phyloP scores from a whole-genome alignment of 192 early-diverging fungal genomes.

The Allomyces macrogynus region DNA sequence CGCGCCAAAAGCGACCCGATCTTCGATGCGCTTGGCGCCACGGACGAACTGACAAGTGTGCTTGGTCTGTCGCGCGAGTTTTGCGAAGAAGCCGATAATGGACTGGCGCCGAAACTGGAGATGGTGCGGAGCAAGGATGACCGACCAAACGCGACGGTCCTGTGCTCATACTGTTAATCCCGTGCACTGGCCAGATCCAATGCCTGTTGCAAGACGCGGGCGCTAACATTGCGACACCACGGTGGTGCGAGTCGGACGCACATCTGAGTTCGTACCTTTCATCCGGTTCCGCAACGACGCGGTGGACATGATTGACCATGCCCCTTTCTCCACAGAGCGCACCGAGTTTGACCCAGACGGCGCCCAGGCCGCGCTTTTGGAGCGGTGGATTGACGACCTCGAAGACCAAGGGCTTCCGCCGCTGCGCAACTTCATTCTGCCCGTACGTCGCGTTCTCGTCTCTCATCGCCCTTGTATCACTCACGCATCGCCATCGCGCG shows the following conservation, averaged over 20 bases:
- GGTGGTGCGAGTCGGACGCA: constrained; percentile 28
- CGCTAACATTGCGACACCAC: constrained; percentile 80
- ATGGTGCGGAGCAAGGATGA: constrained; percentile 13
- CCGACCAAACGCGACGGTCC: too few relatives aligned
- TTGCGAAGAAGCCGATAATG: constrained; percentile 27
- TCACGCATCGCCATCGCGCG: constrained; percentile 6
- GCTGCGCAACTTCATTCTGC: constrained; percentile 65
- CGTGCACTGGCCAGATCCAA: constrained; percentile 41
- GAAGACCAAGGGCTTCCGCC: constrained; percentile 43
- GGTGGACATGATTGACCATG: too few relatives aligned
- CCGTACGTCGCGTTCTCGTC: constrained; percentile 21
- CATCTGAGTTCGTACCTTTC: constrained; percentile 16
- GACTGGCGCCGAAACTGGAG: constrained; percentile 22
- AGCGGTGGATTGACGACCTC: constrained; percentile 68
- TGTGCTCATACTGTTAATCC: too few relatives aligned
- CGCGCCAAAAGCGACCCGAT: constrained; percentile 64
- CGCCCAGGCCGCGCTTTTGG: constrained; percentile 34
- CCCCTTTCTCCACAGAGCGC: constrained; percentile 13
- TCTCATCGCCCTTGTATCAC: neutral
- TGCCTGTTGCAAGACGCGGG: constrained; percentile 74
- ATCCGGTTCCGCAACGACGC: neutral
- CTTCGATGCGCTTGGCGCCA: constrained; percentile 78
- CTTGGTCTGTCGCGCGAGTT: constrained; percentile 29
- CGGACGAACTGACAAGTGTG: constrained; percentile 53
- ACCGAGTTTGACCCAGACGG: constrained; percentile 62